A percentile compares a stretch with the other conserved stretches of the same genome.
Conservation (phyloP, 768 basidiomycete genomes). For the Pleurotus ostreatus region DNA sequence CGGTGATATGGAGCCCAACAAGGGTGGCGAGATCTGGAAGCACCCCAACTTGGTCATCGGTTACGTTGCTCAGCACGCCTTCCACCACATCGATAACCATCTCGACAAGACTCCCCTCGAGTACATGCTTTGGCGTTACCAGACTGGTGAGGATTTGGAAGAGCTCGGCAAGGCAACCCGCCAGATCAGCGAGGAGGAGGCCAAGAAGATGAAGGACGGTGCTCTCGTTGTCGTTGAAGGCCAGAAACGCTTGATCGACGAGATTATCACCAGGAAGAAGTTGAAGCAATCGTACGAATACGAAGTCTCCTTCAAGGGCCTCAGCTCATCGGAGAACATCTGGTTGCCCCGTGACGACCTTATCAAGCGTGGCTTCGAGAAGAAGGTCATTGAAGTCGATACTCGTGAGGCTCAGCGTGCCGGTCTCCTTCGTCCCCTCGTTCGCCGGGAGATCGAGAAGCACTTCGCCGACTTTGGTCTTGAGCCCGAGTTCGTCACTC, state of each 20-base stretch:
- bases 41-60: conserved; percentile 99
- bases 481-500: conserved; percentile 97
- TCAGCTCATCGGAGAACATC: conserved; percentile 97
- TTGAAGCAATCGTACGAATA: conserved; percentile 99
- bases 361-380: conserved; percentile 97
- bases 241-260: conserved; percentile 92
- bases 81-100: conserved; percentile 99
- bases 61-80: conserved; percentile 98
- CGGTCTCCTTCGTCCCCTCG: conserved; percentile 92
- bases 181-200: conserved; percentile 83
- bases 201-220: conserved; percentile 96
- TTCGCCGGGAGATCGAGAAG: conserved; percentile 98
- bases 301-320: conserved; percentile 91
- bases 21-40: conserved; percentile 97
- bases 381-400: conserved; percentile 98
- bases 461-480: conserved; percentile 99
- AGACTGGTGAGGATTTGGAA: conserved; percentile 98
- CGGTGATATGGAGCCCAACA: conserved; percentile 95
- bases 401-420: conserved; percentile 96
- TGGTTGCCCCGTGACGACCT: conserved; percentile 97
- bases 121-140: conserved; percentile 99
- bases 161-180: conserved; percentile 92
- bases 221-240: conserved; percentile 83
- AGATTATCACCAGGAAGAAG: conserved; percentile 90
- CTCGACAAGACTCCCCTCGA: conserved; percentile 98